Evolutionary conservation across 2,329 filamentous ascomycete species (phyloP), one percentile per base, ranked within the genome.

Genomic region (Aureobasidium sp.): DNA sequence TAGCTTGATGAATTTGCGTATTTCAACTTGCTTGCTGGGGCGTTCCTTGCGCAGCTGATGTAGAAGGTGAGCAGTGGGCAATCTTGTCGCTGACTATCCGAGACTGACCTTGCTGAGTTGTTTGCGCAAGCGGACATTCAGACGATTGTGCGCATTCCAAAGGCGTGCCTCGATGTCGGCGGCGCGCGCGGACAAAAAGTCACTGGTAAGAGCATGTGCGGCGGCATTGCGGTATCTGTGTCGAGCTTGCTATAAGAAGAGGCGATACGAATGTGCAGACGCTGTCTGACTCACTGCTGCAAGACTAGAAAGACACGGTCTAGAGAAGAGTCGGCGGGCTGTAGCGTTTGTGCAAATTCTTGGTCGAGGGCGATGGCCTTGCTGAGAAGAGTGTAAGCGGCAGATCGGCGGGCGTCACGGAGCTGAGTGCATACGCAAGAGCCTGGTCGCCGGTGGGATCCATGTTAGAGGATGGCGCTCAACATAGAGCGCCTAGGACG

Each of bases 41-140:
- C 75, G 75, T 44, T 74, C 73, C 63, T 79, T 78, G 67, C 82
- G 74, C 76, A 83, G 73, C 81, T 75, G 51, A n/a, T 53, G 10
- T 7, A 37, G 44, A 6, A 13, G 17, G 32, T 57, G n/a, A 37
- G 27, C 39, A 37, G 32, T 37, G 32, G 69, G 67, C 26, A 26
- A 13, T 32, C 24, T 39, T n/a, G 37, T 27, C 51, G 37, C 72
- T 71, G 69, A 15, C 15, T 17, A 20, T 10, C 10, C 5, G 9
- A 34, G 36, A 51, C 56, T 37, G 43, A 81, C 79, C 67, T 81
- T 82, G 46, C 80, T 79, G 65, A 93, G 78, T 61, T 85, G 80
- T 70, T 86, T 87, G 70, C 90, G 84, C 76, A 93, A 96, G 71
- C 87, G 85, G 68, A 80, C 82, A 72, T 94, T 95, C 73, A 96